Conservation (phyloP, 306 rosid genomes). For the Quillaja saponaria region DNA sequence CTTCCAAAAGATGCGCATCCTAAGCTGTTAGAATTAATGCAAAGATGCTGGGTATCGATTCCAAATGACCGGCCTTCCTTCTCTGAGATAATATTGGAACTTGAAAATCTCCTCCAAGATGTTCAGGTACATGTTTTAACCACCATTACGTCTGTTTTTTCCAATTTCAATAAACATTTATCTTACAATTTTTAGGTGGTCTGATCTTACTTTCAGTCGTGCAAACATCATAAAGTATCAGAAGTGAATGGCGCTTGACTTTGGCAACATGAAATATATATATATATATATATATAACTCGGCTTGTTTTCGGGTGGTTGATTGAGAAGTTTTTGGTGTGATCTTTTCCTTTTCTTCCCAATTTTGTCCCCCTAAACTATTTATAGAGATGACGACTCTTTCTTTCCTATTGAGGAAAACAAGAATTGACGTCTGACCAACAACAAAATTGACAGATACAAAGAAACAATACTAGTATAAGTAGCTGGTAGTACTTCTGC, state of each 20-base stretch:
- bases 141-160: background rate
- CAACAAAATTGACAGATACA: no score
- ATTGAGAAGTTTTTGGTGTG: conserved; percentile 37
- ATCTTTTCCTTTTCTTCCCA: conserved; percentile 22
- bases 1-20: conserved; percentile 80
- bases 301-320: conserved; percentile 42
- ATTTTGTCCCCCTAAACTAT: no score
- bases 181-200: background rate
- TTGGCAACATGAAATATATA: conserved; percentile 26
- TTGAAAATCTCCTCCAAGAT: conserved; percentile 62
- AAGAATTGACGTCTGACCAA: no score
- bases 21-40: conserved; percentile 75
- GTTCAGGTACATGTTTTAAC: conserved; percentile 47
- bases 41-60: conserved; percentile 86
- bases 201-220: conserved; percentile 21
- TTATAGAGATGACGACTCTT: no score
- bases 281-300: conserved; percentile 36
- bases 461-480: no score
- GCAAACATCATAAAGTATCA: conserved; percentile 56
- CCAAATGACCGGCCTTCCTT: conserved; percentile 79
- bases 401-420: no score
- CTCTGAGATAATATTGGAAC: conserved; percentile 66
- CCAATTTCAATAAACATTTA: background rate
- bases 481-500: no score
- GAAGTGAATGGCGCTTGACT: conserved; percentile 49